Percentiles rank a stretch among this genome's conserved stretches.
These are phyloP conservation scores for Thoreauomyces humboldtii DNA, from an alignment of 192 early-diverging fungal genomes.

Conservation along the genomic window DNA sequence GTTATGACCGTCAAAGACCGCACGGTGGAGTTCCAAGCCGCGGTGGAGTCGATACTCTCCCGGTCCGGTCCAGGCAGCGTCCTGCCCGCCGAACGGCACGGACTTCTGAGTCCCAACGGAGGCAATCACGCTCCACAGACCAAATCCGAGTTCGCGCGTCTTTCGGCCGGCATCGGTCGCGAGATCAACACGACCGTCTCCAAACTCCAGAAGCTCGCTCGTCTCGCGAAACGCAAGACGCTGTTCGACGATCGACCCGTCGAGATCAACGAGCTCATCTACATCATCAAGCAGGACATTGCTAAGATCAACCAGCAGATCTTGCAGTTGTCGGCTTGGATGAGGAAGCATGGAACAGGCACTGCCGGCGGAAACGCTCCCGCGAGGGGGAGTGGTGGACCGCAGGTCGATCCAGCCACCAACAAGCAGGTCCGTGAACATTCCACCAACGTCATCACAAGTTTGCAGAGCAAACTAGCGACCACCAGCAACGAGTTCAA, in stretches of 20 bases:
- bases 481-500: conserved; percentile 89
- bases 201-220: conserved; percentile 82
- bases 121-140: conserved; percentile 19
- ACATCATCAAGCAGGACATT: conserved; percentile 95
- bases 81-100: conserved; percentile 21
- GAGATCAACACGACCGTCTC: conserved; percentile 83
- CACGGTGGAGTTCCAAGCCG: conserved; percentile 81
- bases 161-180: conserved; percentile 77
- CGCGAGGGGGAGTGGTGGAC: background rate
- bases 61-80: conserved; percentile 32
- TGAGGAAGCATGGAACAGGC: conserved; percentile 52
- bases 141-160: conserved; percentile 79
- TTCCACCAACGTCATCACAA: conserved; percentile 85
- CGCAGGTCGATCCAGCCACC: background rate
- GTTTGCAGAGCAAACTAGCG: conserved; percentile 88
- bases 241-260: conserved; percentile 95
- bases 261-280: conserved; percentile 93
- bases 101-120: conserved; percentile 3
- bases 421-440: conserved; percentile 82
- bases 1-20: conserved; percentile 62
- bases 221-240: conserved; percentile 91
- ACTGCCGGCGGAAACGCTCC: background rate
- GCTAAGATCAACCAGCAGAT: conserved; percentile 93
- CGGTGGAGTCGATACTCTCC: conserved; percentile 69
- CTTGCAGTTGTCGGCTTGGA: conserved; percentile 71